Percentiles rank a stretch among this genome's conserved stretches.
Conservation (phyloP, 495 filamentous ascomycete species). For the Penicillium ochrochloron region DNA sequence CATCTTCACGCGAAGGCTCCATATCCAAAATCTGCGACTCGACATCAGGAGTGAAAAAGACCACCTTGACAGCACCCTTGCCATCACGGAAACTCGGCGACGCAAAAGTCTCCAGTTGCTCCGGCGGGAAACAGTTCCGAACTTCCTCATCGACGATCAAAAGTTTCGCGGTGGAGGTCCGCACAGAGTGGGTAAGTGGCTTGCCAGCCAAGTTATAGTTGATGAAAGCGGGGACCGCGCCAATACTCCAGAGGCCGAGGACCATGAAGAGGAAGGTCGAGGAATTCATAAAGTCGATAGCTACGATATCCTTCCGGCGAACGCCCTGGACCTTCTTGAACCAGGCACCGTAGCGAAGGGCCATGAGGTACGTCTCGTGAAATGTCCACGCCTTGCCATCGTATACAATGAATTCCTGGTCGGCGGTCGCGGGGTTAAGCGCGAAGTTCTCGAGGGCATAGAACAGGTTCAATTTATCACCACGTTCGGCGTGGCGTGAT, state of each 20-base stretch:
- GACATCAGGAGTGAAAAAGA: constrained; percentile 65
- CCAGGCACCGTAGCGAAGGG: constrained; percentile 82
- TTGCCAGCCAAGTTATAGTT: constrained; percentile 88
- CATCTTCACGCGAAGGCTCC: constrained; percentile 64
- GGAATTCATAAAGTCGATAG: constrained; percentile 87
- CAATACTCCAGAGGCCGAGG: constrained; percentile 86
- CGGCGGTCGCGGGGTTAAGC: constrained; percentile 55
- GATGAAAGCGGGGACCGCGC: constrained; percentile 88
- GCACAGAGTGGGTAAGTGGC: constrained; percentile 79
- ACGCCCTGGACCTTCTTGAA: constrained; percentile 72
- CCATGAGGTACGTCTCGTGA: constrained; percentile 74
- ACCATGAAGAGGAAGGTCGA: constrained; percentile 82
- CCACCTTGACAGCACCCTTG: constrained; percentile 60
- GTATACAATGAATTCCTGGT: constrained; percentile 71
- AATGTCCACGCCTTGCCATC: constrained; percentile 79
- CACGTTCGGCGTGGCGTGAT: constrained; percentile 48
- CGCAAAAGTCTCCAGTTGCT: constrained; percentile 49
- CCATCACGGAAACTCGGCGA: constrained; percentile 50
- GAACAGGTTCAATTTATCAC: constrained; percentile 73
- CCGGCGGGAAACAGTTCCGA: constrained; percentile 50
- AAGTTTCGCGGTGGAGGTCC: constrained; percentile 68
- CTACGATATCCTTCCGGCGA: constrained; percentile 79
- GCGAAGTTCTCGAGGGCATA: constrained; percentile 78
- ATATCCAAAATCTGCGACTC: constrained; percentile 63
- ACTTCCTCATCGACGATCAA: constrained; percentile 78